A percentile compares a stretch with the other conserved stretches of the same genome.
Conservation (phyloP, 1,139 yeast species). For the Entelexis sorbosivorans region DNA sequence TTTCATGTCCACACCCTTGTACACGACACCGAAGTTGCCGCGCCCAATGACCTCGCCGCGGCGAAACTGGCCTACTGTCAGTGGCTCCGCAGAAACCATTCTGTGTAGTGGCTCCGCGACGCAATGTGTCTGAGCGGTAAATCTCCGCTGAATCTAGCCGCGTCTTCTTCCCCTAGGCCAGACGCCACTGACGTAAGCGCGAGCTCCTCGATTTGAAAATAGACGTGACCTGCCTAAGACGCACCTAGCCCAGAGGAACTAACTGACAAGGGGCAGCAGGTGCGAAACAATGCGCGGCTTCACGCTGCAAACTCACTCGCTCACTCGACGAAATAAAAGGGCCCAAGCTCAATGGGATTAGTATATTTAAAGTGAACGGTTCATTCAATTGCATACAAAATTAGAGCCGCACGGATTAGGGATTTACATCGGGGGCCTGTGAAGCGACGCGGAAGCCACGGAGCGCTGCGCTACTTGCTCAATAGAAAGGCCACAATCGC, state of each 20-base stretch:
- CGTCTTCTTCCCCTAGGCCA: not conserved
- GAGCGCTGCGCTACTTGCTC: too few relatives aligned
- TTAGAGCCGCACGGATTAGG: too few relatives aligned
- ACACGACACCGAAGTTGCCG: slow-evolving; percentile 95
- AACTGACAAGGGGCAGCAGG: too few relatives aligned
- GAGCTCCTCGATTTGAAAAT: not conserved
- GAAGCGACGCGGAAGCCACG: too few relatives aligned
- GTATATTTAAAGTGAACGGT: too few relatives aligned
- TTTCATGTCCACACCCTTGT: slow-evolving; percentile 55
- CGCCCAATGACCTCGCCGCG: slow-evolving; percentile 88
- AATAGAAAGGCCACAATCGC: too few relatives aligned
- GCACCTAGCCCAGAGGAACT: not conserved
- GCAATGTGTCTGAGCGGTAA: not conserved
- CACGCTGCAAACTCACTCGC: too few relatives aligned
- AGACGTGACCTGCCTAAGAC: not conserved
- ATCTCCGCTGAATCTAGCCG: not conserved
- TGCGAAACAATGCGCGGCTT: too few relatives aligned
- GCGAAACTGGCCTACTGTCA: slow-evolving; percentile 38
- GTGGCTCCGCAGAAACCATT: slow-evolving; percentile 9
- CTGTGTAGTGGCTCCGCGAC: not conserved
- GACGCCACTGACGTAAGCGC: not conserved
- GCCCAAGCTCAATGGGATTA: too few relatives aligned
- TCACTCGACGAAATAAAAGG: too few relatives aligned
- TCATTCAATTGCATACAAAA: too few relatives aligned
- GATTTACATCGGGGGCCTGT: too few relatives aligned